Percentiles rank a stretch among this genome's conserved stretches.
Evolutionary conservation across 352 stramenopile species (phyloP).

Genomic region (Phytopythium chamaehyphon): DNA sequence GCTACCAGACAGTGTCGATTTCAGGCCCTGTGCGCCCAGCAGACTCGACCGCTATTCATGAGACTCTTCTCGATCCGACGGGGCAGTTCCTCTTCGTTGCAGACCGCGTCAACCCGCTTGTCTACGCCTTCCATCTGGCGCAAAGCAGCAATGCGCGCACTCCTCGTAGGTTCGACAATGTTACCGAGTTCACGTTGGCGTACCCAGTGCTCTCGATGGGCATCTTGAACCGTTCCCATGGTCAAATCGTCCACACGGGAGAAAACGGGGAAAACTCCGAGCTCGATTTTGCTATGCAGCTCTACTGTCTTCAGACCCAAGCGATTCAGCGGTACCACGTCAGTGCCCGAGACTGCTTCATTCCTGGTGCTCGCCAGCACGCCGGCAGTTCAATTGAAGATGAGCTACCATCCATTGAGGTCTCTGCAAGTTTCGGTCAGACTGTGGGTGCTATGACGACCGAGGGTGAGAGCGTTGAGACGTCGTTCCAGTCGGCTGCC

Average conservation of each 20-base stretch:
- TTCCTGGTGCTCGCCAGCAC: conserved; percentile 20
- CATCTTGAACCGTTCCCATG: conserved; percentile 48
- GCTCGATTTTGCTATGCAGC: conserved; percentile 67
- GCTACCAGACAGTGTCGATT: conserved; percentile 64
- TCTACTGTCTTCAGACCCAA: conserved; percentile 79
- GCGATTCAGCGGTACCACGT: conserved; percentile 85
- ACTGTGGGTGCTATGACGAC: conserved; percentile 73
- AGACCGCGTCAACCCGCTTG: conserved; percentile 46
- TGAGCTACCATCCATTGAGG: conserved; percentile 29
- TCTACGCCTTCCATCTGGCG: conserved; percentile 70
- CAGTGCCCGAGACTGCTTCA: conserved; percentile 49
- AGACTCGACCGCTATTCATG: conserved; percentile 33
- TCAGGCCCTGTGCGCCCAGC: conserved; percentile 18
- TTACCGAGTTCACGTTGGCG: conserved; percentile 75
- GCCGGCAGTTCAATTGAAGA: conserved; percentile 33
- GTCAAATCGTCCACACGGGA: conserved; percentile 28
- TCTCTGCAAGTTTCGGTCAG: conserved; percentile 33
- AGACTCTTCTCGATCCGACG: conserved; percentile 65
- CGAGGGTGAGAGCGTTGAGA: conserved; percentile 54
- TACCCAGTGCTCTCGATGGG: conserved; percentile 77
- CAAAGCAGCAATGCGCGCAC: conserved; percentile 25
- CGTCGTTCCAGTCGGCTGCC: conserved; percentile 57
- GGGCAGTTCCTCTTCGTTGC: conserved; percentile 80
- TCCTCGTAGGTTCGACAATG: conserved; percentile 66
- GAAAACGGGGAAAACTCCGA: conserved; percentile 24